Base-by-base conservation (phyloP, 371 early-diverging fungal species). In the Lichtheimia ornata region DNA sequence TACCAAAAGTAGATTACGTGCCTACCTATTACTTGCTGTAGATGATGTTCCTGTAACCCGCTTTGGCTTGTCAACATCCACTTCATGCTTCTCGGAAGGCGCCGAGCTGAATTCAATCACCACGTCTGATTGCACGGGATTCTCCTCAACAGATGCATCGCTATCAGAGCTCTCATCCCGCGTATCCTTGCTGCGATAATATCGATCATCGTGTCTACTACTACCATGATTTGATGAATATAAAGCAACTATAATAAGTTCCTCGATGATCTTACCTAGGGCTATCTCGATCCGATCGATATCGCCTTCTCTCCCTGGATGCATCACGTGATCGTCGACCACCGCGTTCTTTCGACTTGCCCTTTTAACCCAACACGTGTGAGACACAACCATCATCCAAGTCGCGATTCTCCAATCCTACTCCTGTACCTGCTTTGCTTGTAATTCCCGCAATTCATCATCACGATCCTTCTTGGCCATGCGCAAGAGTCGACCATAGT, bases 401-500 rank as follows among this genome's bases (percentile, higher is more conserved):
- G n/a, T n/a, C 2, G 4, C 35, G 35, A 6, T 35, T 11, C 35
- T 9, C 35, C 35, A 35, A 35, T 35, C 28, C 4, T 28, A 28
- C 28, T 7, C 1, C 28, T 35, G 15, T 25, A 70, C 71, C 67
- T 66, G 62, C 15, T 61, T 53, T 12, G 47, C 61, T 50, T 70
- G 66, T 1, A 81, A 54, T 2, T 73, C 57, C 50, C 70, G 61
- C 45, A 81, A 28, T 55, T 81, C 71, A 49, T 70, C 67, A 49
- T 81, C 81, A 18, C 79, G 69, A 40, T 81, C 78, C 50, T 70
- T 73, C 42, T 77, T 78, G 15, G 79, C 76, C 11, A 72, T 69
- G 27, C 76, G 64, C 15, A 81, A 63, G 11, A 76, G 64, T 25
- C 77, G 74, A 1, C 69, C 71, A 55, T 78, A 81, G 35, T 78